These are phyloP conservation scores for Sclerotinia subarctica DNA, from an alignment of 2,329 filamentous ascomycete species.

Conservation along the genomic window DNA sequence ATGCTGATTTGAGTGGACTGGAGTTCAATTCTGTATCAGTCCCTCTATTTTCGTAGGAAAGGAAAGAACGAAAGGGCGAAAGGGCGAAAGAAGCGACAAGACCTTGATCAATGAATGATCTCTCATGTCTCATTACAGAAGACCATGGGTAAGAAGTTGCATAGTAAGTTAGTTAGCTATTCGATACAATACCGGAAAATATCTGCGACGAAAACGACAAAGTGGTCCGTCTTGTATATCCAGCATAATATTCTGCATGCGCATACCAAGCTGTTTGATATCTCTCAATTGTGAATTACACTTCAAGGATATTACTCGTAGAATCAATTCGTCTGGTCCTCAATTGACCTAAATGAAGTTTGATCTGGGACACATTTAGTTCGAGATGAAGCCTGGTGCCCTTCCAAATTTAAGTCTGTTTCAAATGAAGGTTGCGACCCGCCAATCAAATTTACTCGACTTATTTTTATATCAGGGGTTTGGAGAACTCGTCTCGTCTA, in stretches of 20 bases:
- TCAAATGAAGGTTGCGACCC: conserved; percentile 8
- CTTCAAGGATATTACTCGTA: conserved; percentile 4
- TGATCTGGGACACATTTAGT: conserved; percentile 16
- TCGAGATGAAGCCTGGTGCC: conserved; percentile 3
- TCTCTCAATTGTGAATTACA: not conserved
- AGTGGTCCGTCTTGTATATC: not conserved
- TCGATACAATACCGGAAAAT: not conserved
- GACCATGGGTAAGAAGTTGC: not conserved
- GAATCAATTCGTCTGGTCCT: conserved; percentile 9
- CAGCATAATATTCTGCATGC: not conserved
- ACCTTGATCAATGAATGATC: not conserved
- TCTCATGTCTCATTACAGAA: conserved; percentile 3
- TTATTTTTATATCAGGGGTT: conserved; percentile 2
- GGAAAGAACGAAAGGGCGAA: not conserved
- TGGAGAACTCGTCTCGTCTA: conserved; percentile 16
- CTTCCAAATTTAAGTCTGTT: conserved; percentile 17
- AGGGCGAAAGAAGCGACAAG: not conserved
- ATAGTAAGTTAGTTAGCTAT: not conserved
- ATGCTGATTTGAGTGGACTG: conserved; percentile 6
- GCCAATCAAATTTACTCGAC: conserved; percentile 15
- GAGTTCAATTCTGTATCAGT: not conserved
- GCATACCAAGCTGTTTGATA: conserved; percentile 11
- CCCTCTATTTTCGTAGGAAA: not conserved
- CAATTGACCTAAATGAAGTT: conserved; percentile 4
- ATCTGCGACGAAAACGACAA: conserved; percentile 11